Evolutionary conservation across 2,329 filamentous ascomycete genomes (phyloP).

Genomic region (Neurospora crassa): DNA sequence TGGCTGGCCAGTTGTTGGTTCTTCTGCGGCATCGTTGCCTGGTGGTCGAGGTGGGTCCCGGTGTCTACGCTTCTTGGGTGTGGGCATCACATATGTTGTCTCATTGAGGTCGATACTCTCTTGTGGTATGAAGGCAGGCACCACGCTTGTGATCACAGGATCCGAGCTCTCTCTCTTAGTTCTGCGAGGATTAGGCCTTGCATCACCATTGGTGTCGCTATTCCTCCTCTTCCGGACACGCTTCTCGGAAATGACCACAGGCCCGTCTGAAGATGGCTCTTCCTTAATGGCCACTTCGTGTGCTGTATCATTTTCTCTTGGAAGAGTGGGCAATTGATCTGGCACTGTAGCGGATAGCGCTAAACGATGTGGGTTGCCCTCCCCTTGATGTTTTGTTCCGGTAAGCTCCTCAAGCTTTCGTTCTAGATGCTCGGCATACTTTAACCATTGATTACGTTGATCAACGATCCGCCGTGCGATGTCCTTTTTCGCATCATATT

Average conservation of each 20-base stretch:
- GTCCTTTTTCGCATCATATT: constrained; percentile 29
- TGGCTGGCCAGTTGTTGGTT: background rate
- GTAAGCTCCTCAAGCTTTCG: constrained; percentile 28
- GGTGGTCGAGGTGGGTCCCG: background rate
- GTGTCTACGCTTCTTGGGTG: constrained; percentile 28
- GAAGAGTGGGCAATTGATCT: constrained; percentile 23
- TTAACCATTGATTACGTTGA: constrained; percentile 35
- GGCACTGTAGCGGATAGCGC: constrained; percentile 1
- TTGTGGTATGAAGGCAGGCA: constrained; percentile 28
- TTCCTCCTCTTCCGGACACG: constrained; percentile 38
- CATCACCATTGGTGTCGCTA: constrained; percentile 16
- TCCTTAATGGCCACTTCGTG: constrained; percentile 28
- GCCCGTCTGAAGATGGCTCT: constrained; percentile 45
- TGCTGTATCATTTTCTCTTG: constrained; percentile 5
- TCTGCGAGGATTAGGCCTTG: constrained; percentile 19
- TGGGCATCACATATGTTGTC: constrained; percentile 32
- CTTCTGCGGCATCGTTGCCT: background rate
- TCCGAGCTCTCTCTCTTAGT: constrained; percentile 37
- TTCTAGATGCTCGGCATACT: constrained; percentile 33
- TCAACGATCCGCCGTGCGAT: constrained; percentile 31
- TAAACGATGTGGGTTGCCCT: background rate
- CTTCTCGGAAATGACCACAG: constrained; percentile 41
- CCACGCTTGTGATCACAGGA: constrained; percentile 19
- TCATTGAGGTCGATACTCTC: constrained; percentile 55
- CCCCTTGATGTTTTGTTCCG: constrained; percentile 2